Conservation (phyloP, 2,329 filamentous ascomycete genomes). For the Fusarium abutilonis region DNA sequence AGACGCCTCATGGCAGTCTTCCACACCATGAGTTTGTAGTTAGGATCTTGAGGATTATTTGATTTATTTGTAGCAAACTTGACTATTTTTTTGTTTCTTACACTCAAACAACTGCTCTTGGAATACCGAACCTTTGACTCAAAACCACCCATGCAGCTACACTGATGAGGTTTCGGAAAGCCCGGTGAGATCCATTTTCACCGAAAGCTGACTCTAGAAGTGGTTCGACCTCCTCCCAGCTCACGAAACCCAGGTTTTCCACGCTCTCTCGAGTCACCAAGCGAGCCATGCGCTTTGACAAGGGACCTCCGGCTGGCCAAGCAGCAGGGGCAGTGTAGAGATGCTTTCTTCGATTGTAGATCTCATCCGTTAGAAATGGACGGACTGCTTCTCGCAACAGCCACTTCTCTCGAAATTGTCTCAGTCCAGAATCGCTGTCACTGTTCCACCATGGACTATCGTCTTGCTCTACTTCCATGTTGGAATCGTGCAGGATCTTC, state of each 20-base stretch:
- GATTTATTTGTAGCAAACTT: no score
- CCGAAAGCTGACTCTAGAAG: no score
- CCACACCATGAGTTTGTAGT: no score
- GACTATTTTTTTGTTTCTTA: no score
- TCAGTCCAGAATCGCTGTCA: neutral
- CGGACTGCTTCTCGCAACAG: neutral
- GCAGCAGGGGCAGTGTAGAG: neutral
- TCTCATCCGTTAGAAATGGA: neutral
- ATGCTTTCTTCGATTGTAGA: constrained; percentile 1
- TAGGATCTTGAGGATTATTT: no score
- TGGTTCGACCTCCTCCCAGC: neutral
- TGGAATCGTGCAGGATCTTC: neutral
- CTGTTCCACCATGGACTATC: neutral
- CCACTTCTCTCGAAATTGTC: neutral
- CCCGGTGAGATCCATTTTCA: no score
- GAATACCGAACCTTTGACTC: no score
- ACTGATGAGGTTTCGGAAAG: no score
- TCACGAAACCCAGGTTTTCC: neutral
- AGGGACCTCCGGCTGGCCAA: neutral
- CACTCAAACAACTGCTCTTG: no score
- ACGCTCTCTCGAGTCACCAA: neutral
- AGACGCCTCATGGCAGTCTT: no score
- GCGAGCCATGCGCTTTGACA: neutral
- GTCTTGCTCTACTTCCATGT: neutral
- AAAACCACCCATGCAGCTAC: no score